Evolutionary conservation across 306 rosid species (phyloP), one percentile per base, ranked within the genome.

Genomic region (Corylus heterophylla): DNA sequence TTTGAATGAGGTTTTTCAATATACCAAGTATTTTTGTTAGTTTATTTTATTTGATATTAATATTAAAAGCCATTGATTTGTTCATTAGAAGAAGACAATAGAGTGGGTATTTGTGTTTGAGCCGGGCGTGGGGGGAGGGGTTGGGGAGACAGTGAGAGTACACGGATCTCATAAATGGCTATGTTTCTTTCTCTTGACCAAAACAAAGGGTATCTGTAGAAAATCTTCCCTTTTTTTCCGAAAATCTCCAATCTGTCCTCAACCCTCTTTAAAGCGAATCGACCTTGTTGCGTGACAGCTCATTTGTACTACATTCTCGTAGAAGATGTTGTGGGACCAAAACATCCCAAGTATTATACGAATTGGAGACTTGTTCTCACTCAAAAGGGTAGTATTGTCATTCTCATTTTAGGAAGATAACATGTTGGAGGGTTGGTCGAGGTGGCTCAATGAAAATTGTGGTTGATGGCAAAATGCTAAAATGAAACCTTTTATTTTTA

Each of bases 221-320:
- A 71, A 56, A 27, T 61, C 44, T 79, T 71, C 56, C 49, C 75
- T 42, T 13, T 50, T 68, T 75, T 73, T 48, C 63, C 51, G 7
- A 55, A 75, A 45, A 73, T 79, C 75, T 76, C 75, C 4, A 66
- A 69, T 76, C 68, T 77, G 25, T 73, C 27, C 44, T 76, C 39
- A 42, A 48, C 71, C n/a, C 71, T 80, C 76, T 61, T 48, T 49
- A 56, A 72, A 75, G 80, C 75, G 73, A 73, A 48, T 80, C 80
- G 73, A 54, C 48, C 37, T 66, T 79, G 52, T 49, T 80, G 87
- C 85, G 52, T 71, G 75, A 78, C 87, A 86, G 87, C 87, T 83
- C 83, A 83, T 77, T 73, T 55, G 55, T 71, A 76, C 80, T 73
- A 47, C 73, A 78, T 52, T 47, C 27, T 51, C 76, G 10, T 31